A percentile compares a stretch with the other conserved stretches of the same genome.
Evolutionary conservation across 371 early-diverging fungal species (phyloP).

Genomic region (Actinomucor elegans): DNA sequence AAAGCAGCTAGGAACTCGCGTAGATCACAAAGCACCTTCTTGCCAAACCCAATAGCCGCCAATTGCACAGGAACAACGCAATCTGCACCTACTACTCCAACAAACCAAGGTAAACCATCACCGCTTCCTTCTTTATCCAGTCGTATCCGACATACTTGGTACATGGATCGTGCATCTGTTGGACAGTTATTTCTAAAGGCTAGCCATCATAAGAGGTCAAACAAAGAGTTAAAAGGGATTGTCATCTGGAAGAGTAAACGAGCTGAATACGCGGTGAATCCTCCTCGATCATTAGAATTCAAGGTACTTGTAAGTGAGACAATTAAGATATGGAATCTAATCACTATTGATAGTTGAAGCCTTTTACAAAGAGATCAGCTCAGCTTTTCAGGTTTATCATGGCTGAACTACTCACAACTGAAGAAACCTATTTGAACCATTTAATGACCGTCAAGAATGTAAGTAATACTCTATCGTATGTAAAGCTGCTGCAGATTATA

Average conservation of each 20-base stretch:
- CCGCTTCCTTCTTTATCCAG: constrained; percentile 13
- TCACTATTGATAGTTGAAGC: not conserved
- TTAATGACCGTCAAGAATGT: constrained; percentile 33
- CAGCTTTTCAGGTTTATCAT: constrained; percentile 34
- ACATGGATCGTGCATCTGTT: constrained; percentile 11
- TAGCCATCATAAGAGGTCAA: constrained; percentile 12
- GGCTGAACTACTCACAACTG: constrained; percentile 34
- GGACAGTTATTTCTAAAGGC: constrained; percentile 7
- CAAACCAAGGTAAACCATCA: not conserved
- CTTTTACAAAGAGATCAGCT: constrained; percentile 14
- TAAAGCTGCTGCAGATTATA: not conserved
- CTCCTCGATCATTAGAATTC: constrained; percentile 7
- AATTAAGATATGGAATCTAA: constrained; percentile 11
- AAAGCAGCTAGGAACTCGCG: constrained; percentile 8
- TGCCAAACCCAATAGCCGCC: not conserved
- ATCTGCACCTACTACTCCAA: constrained; percentile 4
- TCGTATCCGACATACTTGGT: constrained; percentile 21
- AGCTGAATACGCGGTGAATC: constrained; percentile 9
- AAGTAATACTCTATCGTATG: not conserved
- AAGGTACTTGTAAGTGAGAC: too few relatives aligned
- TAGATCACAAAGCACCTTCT: constrained; percentile 14
- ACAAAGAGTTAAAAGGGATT: constrained; percentile 15
- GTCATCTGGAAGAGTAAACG: constrained; percentile 16
- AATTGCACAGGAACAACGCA: constrained; percentile 1
- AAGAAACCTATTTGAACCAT: constrained; percentile 37